Evolutionary conservation across 352 stramenopile genomes (phyloP).

Genomic region (Globisporangium rhizosaccharum): DNA sequence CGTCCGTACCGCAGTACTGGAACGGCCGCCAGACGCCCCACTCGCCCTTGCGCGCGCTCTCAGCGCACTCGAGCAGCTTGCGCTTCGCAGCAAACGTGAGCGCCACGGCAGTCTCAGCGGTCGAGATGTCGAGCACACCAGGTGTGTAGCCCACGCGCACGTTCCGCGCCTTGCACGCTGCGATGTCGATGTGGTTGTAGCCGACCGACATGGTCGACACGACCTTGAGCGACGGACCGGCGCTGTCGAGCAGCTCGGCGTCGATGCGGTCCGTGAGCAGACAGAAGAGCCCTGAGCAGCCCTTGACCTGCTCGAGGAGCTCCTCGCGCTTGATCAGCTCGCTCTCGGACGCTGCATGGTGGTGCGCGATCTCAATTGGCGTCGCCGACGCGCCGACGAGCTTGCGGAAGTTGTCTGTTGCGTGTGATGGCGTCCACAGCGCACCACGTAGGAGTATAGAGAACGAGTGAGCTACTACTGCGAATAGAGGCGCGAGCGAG

Average conservation of each 20-base stretch:
- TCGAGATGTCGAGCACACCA: conserved; percentile 80
- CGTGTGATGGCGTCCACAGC: not conserved
- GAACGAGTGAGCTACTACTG: not conserved
- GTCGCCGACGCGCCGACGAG: conserved; percentile 12
- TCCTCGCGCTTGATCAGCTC: conserved; percentile 35
- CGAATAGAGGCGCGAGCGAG: not conserved
- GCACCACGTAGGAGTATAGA: no score
- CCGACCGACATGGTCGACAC: conserved; percentile 88
- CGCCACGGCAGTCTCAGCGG: conserved; percentile 67
- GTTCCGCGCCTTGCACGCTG: conserved; percentile 53
- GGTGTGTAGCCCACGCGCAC: conserved; percentile 83
- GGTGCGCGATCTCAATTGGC: conserved; percentile 18
- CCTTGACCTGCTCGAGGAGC: conserved; percentile 39
- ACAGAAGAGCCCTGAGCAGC: conserved; percentile 55
- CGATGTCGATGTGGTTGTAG: conserved; percentile 88
- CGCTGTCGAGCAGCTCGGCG: conserved; percentile 49
- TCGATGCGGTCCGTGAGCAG: conserved; percentile 71
- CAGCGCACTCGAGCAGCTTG: conserved; percentile 55
- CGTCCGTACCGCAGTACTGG: conserved; percentile 68
- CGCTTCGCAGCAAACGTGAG: conserved; percentile 66
- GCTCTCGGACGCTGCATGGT: conserved; percentile 19
- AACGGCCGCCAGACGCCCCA: conserved; percentile 83
- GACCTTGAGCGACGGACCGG: conserved; percentile 51
- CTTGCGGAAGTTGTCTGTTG: conserved; percentile 27
- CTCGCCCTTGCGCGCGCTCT: conserved; percentile 63